Base-by-base conservation (phyloP, 352 stramenopile genomes). In the Pythium aristosporum region DNA sequence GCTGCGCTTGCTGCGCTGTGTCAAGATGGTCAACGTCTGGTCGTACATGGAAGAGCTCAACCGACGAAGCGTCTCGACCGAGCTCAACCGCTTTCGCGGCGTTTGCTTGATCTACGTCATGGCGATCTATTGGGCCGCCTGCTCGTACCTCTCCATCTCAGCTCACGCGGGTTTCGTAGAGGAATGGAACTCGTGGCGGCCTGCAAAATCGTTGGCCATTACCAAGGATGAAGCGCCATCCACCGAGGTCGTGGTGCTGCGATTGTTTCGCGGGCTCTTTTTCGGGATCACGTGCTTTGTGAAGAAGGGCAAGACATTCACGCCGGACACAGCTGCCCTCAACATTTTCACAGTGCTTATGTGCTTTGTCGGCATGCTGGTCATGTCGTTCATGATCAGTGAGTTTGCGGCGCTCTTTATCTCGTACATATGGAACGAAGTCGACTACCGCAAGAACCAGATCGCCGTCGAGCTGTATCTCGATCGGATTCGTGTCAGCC, bases 301-400 rank as follows among this genome's bases (percentile, higher is more conserved):
- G 37, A 76, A 76, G 23, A 76, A 72, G 44, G 69, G 65, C 2
- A 61, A 58, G 30, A 76, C 69, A 20, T 70, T 76, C 37, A 50
- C 57, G 12, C 69, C 69, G 0, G 49, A 50, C 15, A 57, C 51
- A 1, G 61, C 63, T 1, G n/a, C 32, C 11, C 30, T 65, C 18
- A 63, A 63, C 28, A 52, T 68, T 11, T 76, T 71, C 48, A 55
- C 36, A 0, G 57, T 76, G 15, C 21, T 60, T 12, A 48, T 67
- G n/a, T 71, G 61, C 55, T 72, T 73, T 49, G 39, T 60, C 3
- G 79, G 82, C 0, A 77, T 88, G 59, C 69, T 91, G 18, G 67
- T 83, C 48, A 91, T 88, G 82, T 77, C 79, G n/a, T 69, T 88
- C 15, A 89, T 91, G 78, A 89, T 91, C 52, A 77, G 80, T 18